Evolutionary conservation across 768 basidiomycete genomes (phyloP), one percentile per base, ranked within the genome.

Genomic region (Wakefieldia striispora): DNA sequence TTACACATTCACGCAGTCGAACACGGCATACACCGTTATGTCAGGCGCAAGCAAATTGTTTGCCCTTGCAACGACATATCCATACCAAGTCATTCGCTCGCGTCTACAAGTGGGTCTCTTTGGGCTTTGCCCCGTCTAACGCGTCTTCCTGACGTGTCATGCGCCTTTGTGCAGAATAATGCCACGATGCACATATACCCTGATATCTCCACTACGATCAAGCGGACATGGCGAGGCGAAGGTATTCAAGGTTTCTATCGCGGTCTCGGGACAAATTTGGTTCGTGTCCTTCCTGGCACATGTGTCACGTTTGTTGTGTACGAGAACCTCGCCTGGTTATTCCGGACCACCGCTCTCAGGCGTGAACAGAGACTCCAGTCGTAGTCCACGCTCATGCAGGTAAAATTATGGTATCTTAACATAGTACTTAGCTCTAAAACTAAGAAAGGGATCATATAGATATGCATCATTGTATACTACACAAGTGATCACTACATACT

Each of bases 271-370:
- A 95, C 92, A 23, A 98, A 97, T 63, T 79, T 97, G 21, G 83
- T 99, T 12, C 82, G 97, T 13, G 95, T 99, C 42, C 77, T 98
- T 14, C 97, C 97, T 0, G 97, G 95, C 24, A 98, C 95, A 3
- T 97, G 95, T 65, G 89, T 97, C 40, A 98, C 95, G 5, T 97
- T 98, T 57, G 95, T 98, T 34, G 94, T 97, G 17, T 99, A 98
- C 65, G 97, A 93, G 65, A 93, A 93, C 56, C 65, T 93, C 47
- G 90, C 91, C 0, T 93, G 90, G 90, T 61, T 91, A 23, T 66
- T 93, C 37, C 75, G 85, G 54, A 82, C 80, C 6, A 77, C 78
- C 3, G 89, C 88, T 41, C 72, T 74, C n/a, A 76, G 69, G 17
- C 45, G 20, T 16, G 51, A 47, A 9, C 13, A 1, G 11, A 24